These are phyloP conservation scores for Sporisorium graminicola DNA, from an alignment of 1,284 basidiomycete genomes.

Conservation along the genomic window DNA sequence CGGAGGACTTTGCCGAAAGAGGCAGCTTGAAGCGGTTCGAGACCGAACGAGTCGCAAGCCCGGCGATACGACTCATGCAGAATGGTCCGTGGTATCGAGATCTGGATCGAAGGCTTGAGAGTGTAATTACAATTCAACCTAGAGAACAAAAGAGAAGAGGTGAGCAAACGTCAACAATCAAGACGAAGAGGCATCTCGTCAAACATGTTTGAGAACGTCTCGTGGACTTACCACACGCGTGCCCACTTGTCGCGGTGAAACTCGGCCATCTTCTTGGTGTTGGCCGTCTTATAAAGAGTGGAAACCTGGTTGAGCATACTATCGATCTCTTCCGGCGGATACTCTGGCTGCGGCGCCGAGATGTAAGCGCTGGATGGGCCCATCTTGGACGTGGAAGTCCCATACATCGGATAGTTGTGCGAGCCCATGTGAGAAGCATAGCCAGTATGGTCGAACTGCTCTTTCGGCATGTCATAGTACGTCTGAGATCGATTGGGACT, in stretches of 20 bases:
- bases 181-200: neutral
- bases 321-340: constrained; percentile 45
- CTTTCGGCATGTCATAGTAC: constrained; percentile 43
- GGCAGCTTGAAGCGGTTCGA: constrained; percentile 51
- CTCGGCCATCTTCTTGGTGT: constrained; percentile 56
- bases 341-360: constrained; percentile 30
- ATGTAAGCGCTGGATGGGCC: constrained; percentile 16
- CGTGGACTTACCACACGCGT: constrained; percentile 41
- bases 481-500: constrained; percentile 40
- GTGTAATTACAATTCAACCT: constrained; percentile 54
- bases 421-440: constrained; percentile 29
- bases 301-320: constrained; percentile 47
- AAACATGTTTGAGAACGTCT: no score
- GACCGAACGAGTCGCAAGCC: constrained; percentile 44
- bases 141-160: neutral
- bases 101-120: constrained; percentile 54
- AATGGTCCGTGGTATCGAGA: constrained; percentile 53
- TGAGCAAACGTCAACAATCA: neutral
- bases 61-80: constrained; percentile 55
- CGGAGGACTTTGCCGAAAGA: constrained; percentile 56
- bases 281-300: constrained; percentile 49
- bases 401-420: constrained; percentile 29
- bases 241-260: constrained; percentile 58
- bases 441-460: constrained; percentile 28
- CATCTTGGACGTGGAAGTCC: constrained; percentile 23